Evolutionary conservation across 2,329 filamentous ascomycete species (phyloP).

Genomic region (Fusarium transvaalense): DNA sequence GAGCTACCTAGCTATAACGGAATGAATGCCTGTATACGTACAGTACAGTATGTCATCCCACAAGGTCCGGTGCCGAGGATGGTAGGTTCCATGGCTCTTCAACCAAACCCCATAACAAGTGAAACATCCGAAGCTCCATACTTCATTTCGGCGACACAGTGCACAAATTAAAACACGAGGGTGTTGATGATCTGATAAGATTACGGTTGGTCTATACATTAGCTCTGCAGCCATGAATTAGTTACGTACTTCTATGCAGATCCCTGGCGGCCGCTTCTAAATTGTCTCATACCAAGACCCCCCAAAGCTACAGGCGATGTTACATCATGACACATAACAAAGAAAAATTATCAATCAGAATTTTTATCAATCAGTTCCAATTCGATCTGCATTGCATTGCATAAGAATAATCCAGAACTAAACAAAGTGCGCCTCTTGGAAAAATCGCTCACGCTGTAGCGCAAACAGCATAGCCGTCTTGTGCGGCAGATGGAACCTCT

Average conservation of each 20-base stretch:
- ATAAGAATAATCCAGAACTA: not conserved
- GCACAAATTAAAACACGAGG: not conserved
- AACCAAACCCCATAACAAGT: slow-evolving; percentile 21
- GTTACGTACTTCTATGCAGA: slow-evolving; percentile 19
- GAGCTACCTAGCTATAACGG: slow-evolving; percentile 2
- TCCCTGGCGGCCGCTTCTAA: slow-evolving; percentile 1
- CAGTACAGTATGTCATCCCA: slow-evolving; percentile 5
- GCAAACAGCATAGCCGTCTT: slow-evolving; percentile 49
- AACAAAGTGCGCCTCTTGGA: slow-evolving; percentile 47
- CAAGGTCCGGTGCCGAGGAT: not conserved
- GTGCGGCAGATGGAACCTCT: slow-evolving; percentile 48
- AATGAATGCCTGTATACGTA: not conserved
- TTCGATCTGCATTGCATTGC: slow-evolving; percentile 2
- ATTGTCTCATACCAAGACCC: not conserved
- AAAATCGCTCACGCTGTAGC: slow-evolving; percentile 48
- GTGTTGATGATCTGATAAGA: slow-evolving; percentile 30
- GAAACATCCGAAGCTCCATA: slow-evolving; percentile 17
- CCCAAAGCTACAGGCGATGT: not conserved
- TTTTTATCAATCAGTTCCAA: slow-evolving; percentile 1
- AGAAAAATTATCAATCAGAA: slow-evolving; percentile 3
- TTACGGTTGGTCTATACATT: slow-evolving; percentile 4
- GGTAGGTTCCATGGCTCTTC: too few species aligned
- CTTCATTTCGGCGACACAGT: slow-evolving; percentile 17
- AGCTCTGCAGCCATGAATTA: not conserved
- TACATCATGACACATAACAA: slow-evolving; percentile 14